Percentiles rank a stretch among this genome's conserved stretches.
Conservation (phyloP, 1,284 basidiomycete genomes). For the Gymnopus androsaceus region DNA sequence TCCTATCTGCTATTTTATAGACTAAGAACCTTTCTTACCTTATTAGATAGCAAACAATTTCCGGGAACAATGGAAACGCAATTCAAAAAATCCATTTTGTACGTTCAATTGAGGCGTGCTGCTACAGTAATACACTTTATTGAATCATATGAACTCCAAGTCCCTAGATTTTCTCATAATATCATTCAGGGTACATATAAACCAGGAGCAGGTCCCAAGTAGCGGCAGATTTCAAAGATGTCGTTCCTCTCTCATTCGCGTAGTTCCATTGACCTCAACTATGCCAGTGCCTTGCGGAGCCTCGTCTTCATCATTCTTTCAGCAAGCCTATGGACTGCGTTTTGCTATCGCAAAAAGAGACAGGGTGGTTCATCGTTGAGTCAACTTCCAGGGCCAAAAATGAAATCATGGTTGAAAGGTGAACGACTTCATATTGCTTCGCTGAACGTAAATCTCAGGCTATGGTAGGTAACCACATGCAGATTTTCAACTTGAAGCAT, state of each 20-base stretch:
- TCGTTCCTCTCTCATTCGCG: background rate
- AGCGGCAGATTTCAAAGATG: background rate
- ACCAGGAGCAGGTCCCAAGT: too few relatives aligned
- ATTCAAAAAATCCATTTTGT: too few relatives aligned
- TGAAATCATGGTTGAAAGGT: constrained; percentile 30
- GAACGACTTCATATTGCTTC: background rate
- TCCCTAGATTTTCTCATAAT: too few relatives aligned
- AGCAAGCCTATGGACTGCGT: background rate
- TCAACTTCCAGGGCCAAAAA: constrained; percentile 29
- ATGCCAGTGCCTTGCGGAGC: background rate
- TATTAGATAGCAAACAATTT: too few relatives aligned
- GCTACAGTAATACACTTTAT: too few relatives aligned
- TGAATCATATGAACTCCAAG: too few relatives aligned
- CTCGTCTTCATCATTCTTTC: background rate
- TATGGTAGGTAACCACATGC: background rate
- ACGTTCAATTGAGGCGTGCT: too few relatives aligned
- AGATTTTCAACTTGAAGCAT: constrained; percentile 1
- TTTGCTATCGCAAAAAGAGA: background rate
- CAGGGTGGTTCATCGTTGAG: constrained; percentile 2
- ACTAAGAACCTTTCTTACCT: too few relatives aligned
- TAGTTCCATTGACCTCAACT: background rate
- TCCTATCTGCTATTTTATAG: too few relatives aligned
- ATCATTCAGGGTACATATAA: too few relatives aligned
- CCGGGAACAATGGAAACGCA: too few relatives aligned
- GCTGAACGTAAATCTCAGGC: too few relatives aligned